Percentiles rank a stretch among this genome's conserved stretches.
phyloP scores from a whole-genome alignment of 2,329 filamentous ascomycete species.

The Penicillium paneum region DNA sequence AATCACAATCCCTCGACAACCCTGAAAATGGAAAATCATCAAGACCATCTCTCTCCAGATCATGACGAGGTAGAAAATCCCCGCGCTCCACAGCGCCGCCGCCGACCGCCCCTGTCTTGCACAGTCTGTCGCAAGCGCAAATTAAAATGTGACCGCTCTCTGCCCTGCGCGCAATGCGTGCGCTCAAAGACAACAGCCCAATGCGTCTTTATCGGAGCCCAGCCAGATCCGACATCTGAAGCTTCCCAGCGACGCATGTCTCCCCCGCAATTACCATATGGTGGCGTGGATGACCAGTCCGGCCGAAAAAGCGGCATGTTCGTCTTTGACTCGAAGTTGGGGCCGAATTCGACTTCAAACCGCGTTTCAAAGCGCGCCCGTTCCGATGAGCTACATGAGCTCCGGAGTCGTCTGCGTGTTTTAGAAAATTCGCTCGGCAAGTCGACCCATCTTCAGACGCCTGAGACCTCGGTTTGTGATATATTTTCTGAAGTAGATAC shows the following conservation, averaged over 20 bases:
- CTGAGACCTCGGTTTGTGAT: slow-evolving; percentile 25
- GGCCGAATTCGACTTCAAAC: slow-evolving; percentile 19
- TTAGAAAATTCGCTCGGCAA: slow-evolving; percentile 29
- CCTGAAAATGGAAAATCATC: slow-evolving; percentile 10
- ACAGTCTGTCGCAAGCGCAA: slow-evolving; percentile 71
- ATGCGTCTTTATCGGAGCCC: slow-evolving; percentile 51
- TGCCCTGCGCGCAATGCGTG: slow-evolving; percentile 64
- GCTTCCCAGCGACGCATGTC: slow-evolving; percentile 15
- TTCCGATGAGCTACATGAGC: slow-evolving; percentile 30
- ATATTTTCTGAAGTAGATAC: slow-evolving; percentile 13
- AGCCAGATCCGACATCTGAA: slow-evolving; percentile 8
- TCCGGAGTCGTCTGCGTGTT: slow-evolving; percentile 26
- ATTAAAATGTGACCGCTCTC: slow-evolving; percentile 70
- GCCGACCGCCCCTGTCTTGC: slow-evolving; percentile 65
- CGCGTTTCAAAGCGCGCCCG: slow-evolving; percentile 25
- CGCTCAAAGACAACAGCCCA: slow-evolving; percentile 51
- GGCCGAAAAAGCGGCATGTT: slow-evolving; percentile 25
- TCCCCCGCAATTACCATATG: slow-evolving; percentile 10
- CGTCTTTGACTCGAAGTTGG: slow-evolving; percentile 33
- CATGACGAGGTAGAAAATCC: slow-evolving; percentile 7
- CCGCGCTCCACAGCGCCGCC: slow-evolving; percentile 45
- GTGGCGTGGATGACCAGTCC: slow-evolving; percentile 11
- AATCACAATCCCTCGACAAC: neutral
- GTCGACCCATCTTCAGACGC: slow-evolving; percentile 22
- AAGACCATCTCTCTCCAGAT: neutral